A percentile compares a stretch with the other conserved stretches of the same genome.
phyloP scores from a whole-genome alignment of 106 monocot species.

The Xerophyta viscosa region DNA sequence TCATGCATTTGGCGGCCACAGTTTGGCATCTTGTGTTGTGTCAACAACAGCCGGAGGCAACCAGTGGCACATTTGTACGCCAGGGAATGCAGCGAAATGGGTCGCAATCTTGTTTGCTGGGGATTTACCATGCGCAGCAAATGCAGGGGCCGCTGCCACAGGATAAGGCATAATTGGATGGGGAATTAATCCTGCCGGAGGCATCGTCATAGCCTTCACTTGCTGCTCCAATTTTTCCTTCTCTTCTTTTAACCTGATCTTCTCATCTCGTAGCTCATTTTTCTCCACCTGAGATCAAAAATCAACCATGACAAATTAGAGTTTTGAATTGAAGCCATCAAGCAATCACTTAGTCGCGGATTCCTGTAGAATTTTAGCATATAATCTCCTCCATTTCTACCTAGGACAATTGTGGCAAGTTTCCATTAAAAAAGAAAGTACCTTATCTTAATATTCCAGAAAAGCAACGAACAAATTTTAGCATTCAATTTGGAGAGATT shows the following conservation, averaged over 20 bases:
- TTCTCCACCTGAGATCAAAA: constrained; percentile 50
- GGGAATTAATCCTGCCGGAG: constrained; percentile 36
- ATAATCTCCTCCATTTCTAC: too few relatives aligned
- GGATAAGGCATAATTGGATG: constrained; percentile 46
- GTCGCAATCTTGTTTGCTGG: constrained; percentile 14
- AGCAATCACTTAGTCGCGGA: background rate
- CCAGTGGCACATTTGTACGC: constrained; percentile 58
- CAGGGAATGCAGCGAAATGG: constrained; percentile 21
- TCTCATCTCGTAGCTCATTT: constrained; percentile 75
- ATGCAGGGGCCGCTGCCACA: constrained; percentile 9
- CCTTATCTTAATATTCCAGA: too few relatives aligned
- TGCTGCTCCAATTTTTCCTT: constrained; percentile 81
- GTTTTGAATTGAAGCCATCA: background rate
- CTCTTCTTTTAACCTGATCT: constrained; percentile 52
- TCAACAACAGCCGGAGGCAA: constrained; percentile 41
- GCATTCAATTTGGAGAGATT: background rate
- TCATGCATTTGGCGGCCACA: constrained; percentile 71
- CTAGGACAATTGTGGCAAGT: too few relatives aligned
- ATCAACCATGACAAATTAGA: too few relatives aligned
- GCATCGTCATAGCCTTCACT: constrained; percentile 43
- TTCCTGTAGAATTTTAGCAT: background rate
- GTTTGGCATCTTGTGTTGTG: constrained; percentile 55
- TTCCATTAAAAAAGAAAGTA: too few relatives aligned
- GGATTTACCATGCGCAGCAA: constrained; percentile 13
- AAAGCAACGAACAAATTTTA: too few relatives aligned